Base-by-base conservation (phyloP, 352 stramenopile species). In the Phytophthora fragariae region DNA sequence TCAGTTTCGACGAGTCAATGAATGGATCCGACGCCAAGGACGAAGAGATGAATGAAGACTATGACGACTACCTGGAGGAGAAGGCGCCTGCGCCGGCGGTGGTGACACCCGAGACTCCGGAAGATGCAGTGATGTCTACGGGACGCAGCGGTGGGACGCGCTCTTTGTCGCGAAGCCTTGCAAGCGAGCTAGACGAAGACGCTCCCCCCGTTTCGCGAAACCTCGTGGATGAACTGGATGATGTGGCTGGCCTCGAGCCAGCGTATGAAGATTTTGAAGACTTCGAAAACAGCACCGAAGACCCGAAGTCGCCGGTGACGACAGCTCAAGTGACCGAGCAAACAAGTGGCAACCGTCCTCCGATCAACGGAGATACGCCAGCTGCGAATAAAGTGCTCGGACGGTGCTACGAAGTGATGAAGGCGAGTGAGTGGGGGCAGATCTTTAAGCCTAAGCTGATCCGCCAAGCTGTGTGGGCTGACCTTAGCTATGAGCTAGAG, bases 21-120 rank as follows among this genome's bases (percentile, higher is more conserved):
- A 47, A 14, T 15, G 6, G 33, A 10, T 60, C 55, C 19, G 33
- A 60, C 55, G 55, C 55, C 55, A 60, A 60, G 55, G 33, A 60
- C 8, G 55, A 50, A 60, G 55, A 49, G 10, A n/a, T 21, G 5
- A 49, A 49, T 7, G 41, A 49, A 21, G 55, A 49, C 11, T 44
- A 44, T 5, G 33, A 50, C 5, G 15, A 33, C 14, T 12, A 60
- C 55, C 55, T 47, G 55, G 55, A 60, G 39, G 5, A 46, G 55
- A 60, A 60, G 31, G 55, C 41, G 41, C 15, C 41, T 11, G 41
- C 41, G 17, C 41, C 31, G 33, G 33, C 33, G n/a, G 39, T 41
- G 55, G 15, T 49, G 15, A 49, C 41, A 10, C 55, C 31, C 6
- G 33, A 60, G 14, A 33, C 24, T 60, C 19, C 33, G 17, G 55